phyloP scores from a whole-genome alignment of 768 basidiomycete genomes.

The Leccinum subgranulosum region DNA sequence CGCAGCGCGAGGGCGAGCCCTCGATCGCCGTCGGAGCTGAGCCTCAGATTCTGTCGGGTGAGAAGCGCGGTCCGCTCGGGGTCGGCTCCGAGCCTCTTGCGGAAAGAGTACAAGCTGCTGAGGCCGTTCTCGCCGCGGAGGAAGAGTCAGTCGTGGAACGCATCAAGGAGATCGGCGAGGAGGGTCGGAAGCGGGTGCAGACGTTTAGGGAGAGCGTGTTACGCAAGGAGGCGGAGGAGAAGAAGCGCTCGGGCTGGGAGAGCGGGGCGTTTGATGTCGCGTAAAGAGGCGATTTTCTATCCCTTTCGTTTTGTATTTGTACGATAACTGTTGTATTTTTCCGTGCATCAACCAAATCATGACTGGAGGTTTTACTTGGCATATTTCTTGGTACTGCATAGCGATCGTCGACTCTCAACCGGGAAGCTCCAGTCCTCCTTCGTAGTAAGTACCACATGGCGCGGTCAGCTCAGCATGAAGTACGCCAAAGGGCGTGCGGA shows the following conservation, averaged over 20 bases:
- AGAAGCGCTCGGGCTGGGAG: constrained; percentile 42
- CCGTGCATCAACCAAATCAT: not conserved
- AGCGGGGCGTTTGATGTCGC: constrained; percentile 46
- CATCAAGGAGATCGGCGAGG: constrained; percentile 30
- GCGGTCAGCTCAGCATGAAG: not conserved
- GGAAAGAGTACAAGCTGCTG: constrained; percentile 5
- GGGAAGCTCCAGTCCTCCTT: constrained; percentile 51
- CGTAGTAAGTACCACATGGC: too few relatives aligned
- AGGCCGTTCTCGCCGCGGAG: not conserved
- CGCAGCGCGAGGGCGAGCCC: constrained; percentile 27
- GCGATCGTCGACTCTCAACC: constrained; percentile 38
- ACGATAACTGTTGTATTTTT: not conserved
- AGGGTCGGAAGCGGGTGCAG: constrained; percentile 35
- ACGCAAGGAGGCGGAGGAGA: constrained; percentile 39
- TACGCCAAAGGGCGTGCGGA: not conserved
- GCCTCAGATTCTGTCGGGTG: constrained; percentile 67
- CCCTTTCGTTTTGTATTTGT: not conserved
- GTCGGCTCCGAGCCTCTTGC: constrained; percentile 41
- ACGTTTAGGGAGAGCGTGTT: constrained; percentile 45
- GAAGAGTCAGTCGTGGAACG: constrained; percentile 32
- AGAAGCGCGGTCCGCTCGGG: constrained; percentile 66
- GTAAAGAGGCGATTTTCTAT: not conserved
- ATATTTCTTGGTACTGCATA: too few relatives aligned
- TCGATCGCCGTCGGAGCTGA: constrained; percentile 67
- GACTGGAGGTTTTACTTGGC: too few relatives aligned